Percentiles rank a stretch among this genome's conserved stretches.
phyloP scores from a whole-genome alignment of 2,329 filamentous ascomycete species.

The Colletotrichum lindemuthianum region DNA sequence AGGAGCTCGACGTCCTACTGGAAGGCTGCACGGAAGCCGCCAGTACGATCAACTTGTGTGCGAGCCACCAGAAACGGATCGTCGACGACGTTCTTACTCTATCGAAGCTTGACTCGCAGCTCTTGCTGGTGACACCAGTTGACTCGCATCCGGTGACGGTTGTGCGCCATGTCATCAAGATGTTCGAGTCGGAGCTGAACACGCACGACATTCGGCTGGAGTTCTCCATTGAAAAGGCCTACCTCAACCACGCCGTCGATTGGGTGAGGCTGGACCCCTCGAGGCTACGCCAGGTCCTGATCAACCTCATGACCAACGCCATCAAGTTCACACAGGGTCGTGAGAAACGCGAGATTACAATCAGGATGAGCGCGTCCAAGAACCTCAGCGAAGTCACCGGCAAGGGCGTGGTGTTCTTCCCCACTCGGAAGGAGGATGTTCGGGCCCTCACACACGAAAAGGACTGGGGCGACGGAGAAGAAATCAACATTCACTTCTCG shows the following conservation, averaged over 20 bases:
- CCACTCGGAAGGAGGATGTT: conserved; percentile 52
- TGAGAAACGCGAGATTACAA: conserved; percentile 66
- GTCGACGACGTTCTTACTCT: conserved; percentile 75
- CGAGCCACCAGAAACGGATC: conserved; percentile 80
- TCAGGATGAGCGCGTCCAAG: conserved; percentile 72
- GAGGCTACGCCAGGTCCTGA: conserved; percentile 77
- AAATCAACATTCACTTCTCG: conserved; percentile 77
- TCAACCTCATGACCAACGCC: conserved; percentile 78
- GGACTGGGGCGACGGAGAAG: conserved; percentile 78
- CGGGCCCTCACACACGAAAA: conserved; percentile 60
- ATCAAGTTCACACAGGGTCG: conserved; percentile 73
- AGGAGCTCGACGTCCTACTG: conserved; percentile 59
- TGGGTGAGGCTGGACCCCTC: conserved; percentile 83
- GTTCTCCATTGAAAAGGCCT: conserved; percentile 75
- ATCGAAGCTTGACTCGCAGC: conserved; percentile 76
- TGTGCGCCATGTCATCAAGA: conserved; percentile 76
- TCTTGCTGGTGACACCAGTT: conserved; percentile 76
- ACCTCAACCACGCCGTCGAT: conserved; percentile 70
- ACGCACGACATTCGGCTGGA: conserved; percentile 78
- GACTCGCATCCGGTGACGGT: conserved; percentile 75
- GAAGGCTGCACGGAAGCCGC: conserved; percentile 75
- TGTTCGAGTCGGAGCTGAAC: conserved; percentile 81
- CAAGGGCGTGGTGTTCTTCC: conserved; percentile 58
- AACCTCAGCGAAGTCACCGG: conserved; percentile 55
- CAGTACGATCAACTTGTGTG: conserved; percentile 84